phyloP scores from a whole-genome alignment of 164 flowering plant genomes.

The Nelumbo lutea region DNA sequence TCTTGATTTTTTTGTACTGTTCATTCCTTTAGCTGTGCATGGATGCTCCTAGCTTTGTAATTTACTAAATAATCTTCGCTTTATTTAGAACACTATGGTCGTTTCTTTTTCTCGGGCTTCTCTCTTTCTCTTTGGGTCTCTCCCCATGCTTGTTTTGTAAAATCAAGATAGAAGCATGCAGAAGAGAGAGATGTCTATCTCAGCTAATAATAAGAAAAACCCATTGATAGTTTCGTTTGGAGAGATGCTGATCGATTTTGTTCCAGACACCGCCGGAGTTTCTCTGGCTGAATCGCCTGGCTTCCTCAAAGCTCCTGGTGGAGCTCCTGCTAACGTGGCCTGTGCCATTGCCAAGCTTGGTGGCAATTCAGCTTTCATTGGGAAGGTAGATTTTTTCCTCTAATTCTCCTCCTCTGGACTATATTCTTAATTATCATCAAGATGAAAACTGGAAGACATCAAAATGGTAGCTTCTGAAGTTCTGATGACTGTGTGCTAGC shows the following conservation, averaged over 20 bases:
- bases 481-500: too few species aligned
- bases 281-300: slow-evolving; percentile 61
- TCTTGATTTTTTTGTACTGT: too few species aligned
- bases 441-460: too few species aligned
- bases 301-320: slow-evolving; percentile 80
- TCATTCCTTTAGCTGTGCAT: too few species aligned
- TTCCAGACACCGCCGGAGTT: slow-evolving; percentile 57
- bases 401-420: background rate
- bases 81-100: too few species aligned
- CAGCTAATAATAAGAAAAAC: background rate
- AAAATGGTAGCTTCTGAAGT: too few species aligned
- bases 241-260: slow-evolving; percentile 84
- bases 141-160: too few species aligned
- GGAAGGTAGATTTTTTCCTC: background rate
- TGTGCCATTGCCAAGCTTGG: slow-evolving; percentile 67
- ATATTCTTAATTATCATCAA: too few species aligned
- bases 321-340: slow-evolving; percentile 89
- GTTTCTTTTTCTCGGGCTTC: too few species aligned
- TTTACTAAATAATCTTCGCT: too few species aligned
- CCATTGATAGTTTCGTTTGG: slow-evolving; percentile 53
- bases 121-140: too few species aligned
- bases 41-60: too few species aligned
- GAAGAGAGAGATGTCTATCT: slow-evolving; percentile 4
- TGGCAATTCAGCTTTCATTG: slow-evolving; percentile 63
- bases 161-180: background rate